These are phyloP conservation scores for Straminergon stramineum DNA, from an alignment of 225 moss, liverwort and hornwort genomes.

Conservation along the genomic window DNA sequence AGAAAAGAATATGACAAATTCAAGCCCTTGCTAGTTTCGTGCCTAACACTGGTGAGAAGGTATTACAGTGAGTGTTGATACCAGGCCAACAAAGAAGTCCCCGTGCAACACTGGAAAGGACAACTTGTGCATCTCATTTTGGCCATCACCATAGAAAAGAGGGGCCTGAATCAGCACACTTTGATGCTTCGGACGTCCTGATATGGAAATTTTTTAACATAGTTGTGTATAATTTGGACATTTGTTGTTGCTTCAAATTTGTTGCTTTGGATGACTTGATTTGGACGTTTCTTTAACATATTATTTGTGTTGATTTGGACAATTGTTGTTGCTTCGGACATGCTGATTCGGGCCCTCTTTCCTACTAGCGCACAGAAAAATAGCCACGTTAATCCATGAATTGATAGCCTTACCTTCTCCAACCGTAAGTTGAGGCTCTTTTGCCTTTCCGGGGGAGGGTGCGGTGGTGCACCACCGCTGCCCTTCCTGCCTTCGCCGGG, in stretches of 20 bases:
- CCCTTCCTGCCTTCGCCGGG: conserved; percentile 7
- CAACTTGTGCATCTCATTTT: not conserved
- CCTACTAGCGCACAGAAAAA: not conserved
- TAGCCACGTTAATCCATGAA: not conserved
- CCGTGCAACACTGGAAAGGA: no score
- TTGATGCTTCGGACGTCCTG: not conserved
- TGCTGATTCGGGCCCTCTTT: not conserved
- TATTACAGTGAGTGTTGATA: no score
- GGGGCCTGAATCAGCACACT: not conserved
- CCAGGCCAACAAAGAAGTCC: not conserved
- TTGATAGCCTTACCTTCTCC: not conserved
- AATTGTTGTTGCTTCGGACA: not conserved
- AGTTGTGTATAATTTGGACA: not conserved
- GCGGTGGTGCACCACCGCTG: conserved; percentile 1
- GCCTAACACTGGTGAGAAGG: not conserved
- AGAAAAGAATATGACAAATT: not conserved
- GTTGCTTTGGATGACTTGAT: not conserved
- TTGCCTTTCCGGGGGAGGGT: conserved; percentile 28
- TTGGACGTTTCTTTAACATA: not conserved
- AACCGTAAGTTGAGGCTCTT: conserved; percentile 3
- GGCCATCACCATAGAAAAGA: not conserved
- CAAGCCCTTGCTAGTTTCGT: not conserved
- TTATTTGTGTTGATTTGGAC: not conserved
- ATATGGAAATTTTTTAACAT: not conserved
- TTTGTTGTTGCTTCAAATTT: not conserved